A percentile compares a stretch with the other conserved stretches of the same genome.
Conservation (phyloP, 2,329 filamentous ascomycete species). For the Trichoderma brevicompactum region DNA sequence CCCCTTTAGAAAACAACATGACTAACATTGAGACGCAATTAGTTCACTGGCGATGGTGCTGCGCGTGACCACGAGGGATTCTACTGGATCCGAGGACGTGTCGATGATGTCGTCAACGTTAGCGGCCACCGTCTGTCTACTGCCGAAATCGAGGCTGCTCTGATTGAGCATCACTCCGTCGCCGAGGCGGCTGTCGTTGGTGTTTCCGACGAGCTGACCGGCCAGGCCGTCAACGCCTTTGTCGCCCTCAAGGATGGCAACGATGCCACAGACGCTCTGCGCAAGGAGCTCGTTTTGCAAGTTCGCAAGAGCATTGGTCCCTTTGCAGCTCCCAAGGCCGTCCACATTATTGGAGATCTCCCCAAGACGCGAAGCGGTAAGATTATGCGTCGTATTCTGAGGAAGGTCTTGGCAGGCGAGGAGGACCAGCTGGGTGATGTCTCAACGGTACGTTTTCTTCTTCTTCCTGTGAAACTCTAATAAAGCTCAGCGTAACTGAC, state of each 20-base stretch:
- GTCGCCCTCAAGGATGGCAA: slow-evolving; percentile 87
- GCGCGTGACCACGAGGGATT: slow-evolving; percentile 97
- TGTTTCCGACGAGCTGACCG: slow-evolving; percentile 89
- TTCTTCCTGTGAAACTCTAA: background rate
- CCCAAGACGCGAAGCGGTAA: slow-evolving; percentile 98
- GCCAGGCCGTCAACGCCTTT: slow-evolving; percentile 96
- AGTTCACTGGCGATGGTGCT: slow-evolving; percentile 93
- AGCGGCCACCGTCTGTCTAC: slow-evolving; percentile 95
- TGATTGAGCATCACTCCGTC: slow-evolving; percentile 87
- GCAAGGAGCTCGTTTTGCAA: slow-evolving; percentile 92
- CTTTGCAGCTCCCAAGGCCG: slow-evolving; percentile 93
- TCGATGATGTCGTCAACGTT: slow-evolving; percentile 98
- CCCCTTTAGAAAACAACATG: background rate
- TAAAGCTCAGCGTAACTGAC: slow-evolving; percentile 27
- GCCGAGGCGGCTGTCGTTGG: slow-evolving; percentile 96
- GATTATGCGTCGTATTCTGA: slow-evolving; percentile 96
- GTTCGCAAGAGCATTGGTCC: slow-evolving; percentile 97
- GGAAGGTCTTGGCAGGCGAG: slow-evolving; percentile 96
- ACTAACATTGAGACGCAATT: slow-evolving; percentile 26
- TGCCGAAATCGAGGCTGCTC: slow-evolving; percentile 94
- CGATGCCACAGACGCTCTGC: slow-evolving; percentile 76
- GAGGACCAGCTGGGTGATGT: slow-evolving; percentile 96
- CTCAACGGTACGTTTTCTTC: slow-evolving; percentile 71
- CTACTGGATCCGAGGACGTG: slow-evolving; percentile 99
- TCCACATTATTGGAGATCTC: slow-evolving; percentile 88